phyloP scores from a whole-genome alignment of 768 basidiomycete genomes.

The Boletus edulis region DNA sequence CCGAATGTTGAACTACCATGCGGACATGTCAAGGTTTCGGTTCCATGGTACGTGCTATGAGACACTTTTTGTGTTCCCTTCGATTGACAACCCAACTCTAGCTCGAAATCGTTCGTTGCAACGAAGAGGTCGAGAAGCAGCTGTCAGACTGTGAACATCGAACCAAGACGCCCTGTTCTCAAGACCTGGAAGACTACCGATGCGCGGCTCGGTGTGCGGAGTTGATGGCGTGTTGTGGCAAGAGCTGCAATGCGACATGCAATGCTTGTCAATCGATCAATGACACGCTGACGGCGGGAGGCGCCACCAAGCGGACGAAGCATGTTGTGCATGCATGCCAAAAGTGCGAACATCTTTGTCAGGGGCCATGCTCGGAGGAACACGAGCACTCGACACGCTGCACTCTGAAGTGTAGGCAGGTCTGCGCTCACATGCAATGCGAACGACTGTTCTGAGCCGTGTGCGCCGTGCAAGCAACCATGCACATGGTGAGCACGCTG shows the following conservation, averaged over 20 bases:
- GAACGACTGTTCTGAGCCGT: constrained; percentile 48
- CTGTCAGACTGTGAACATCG: constrained; percentile 56
- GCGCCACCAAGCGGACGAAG: constrained; percentile 23
- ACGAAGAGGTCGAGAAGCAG: constrained; percentile 38
- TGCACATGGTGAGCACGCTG: constrained; percentile 48
- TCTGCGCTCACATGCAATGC: constrained; percentile 54
- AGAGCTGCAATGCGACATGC: constrained; percentile 48
- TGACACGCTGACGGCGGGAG: background rate
- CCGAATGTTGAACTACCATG: constrained; percentile 52
- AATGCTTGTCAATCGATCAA: constrained; percentile 42
- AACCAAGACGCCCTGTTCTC: constrained; percentile 45
- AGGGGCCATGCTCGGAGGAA: constrained; percentile 43
- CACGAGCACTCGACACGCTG: constrained; percentile 52
- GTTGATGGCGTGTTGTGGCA: constrained; percentile 52
- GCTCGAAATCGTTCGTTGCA: constrained; percentile 47
- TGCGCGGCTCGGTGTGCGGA: constrained; percentile 45
- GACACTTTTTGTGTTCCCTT: background rate
- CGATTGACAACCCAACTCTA: constrained; percentile 20
- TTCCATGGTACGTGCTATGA: constrained; percentile 46
- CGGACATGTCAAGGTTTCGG: constrained; percentile 43
- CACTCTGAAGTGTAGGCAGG: constrained; percentile 47
- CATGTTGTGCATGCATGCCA: constrained; percentile 52
- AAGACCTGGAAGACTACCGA: constrained; percentile 35
- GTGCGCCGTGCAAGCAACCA: constrained; percentile 59
- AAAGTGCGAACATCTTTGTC: constrained; percentile 57